These are phyloP conservation scores for Sanghuangporus weigelae DNA, from an alignment of 1,284 basidiomycete species.

Conservation along the genomic window DNA sequence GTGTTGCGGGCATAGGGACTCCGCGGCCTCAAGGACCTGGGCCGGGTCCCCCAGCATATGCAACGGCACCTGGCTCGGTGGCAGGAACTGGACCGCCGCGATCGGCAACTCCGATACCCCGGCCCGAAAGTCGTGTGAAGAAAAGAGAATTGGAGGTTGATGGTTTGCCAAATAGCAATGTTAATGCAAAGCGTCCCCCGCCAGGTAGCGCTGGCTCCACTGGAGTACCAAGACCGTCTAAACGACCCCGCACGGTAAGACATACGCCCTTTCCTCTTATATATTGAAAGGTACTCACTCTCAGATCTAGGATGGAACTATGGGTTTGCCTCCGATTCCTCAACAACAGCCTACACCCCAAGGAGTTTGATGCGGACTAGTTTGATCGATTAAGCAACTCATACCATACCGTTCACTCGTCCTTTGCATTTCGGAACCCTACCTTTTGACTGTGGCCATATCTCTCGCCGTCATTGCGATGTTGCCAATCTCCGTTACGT, in stretches of 20 bases:
- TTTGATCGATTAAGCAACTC: not conserved
- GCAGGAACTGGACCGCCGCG: not conserved
- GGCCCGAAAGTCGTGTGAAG: conserved; percentile 33
- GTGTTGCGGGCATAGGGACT: conserved; percentile 25
- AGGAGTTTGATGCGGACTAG: conserved; percentile 29
- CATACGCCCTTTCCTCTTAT: not conserved
- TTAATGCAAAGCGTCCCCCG: conserved; percentile 6
- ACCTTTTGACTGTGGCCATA: not conserved
- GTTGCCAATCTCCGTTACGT: too few species aligned
- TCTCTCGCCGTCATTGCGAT: not conserved
- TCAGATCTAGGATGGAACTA: conserved; percentile 32
- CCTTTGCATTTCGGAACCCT: not conserved
- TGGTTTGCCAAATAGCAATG: conserved; percentile 20
- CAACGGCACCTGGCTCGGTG: not conserved
- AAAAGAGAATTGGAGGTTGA: conserved; percentile 47
- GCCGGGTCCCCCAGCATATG: conserved; percentile 8
- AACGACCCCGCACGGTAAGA: conserved; percentile 72
- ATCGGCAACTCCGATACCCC: conserved; percentile 4
- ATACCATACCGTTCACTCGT: too few species aligned
- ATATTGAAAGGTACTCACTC: not conserved
- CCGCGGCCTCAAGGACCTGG: conserved; percentile 28
- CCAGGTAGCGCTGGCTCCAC: conserved; percentile 35
- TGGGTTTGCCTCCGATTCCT: conserved; percentile 35
- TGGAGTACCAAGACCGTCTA: conserved; percentile 61
- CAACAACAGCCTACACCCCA: conserved; percentile 43